Evolutionary conservation across 371 early-diverging fungal genomes (phyloP).

Genomic region (Lichtheimia ornata): DNA sequence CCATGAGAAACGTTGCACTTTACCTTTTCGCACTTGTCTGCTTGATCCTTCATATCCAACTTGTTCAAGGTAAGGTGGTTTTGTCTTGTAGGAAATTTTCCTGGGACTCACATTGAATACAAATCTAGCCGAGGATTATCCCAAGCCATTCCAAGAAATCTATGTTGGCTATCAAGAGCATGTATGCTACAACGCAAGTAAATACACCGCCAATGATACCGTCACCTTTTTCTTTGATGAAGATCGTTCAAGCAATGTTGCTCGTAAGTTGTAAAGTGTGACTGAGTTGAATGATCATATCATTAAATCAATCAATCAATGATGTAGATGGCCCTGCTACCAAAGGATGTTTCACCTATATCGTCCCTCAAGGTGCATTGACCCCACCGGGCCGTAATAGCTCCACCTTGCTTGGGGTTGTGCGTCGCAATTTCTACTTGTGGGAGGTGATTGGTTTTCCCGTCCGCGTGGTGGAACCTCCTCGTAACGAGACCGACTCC

Average conservation of each 20-base stretch:
- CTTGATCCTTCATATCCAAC: not conserved
- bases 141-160: conserved; percentile 2
- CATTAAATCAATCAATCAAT: not conserved
- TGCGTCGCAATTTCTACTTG: conserved; percentile 15
- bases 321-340: conserved; percentile 17
- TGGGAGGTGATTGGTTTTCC: conserved; percentile 13
- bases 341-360: conserved; percentile 21
- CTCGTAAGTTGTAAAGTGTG: conserved; percentile 10
- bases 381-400: conserved; percentile 10
- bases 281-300: no score
- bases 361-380: conserved; percentile 15
- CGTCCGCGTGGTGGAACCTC: conserved; percentile 13
- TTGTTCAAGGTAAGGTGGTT: not conserved
- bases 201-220: conserved; percentile 20
- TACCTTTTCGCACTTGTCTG: not conserved
- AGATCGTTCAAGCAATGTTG: conserved; percentile 19
- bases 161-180: conserved; percentile 16
- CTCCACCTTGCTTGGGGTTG: conserved; percentile 17
- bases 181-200: conserved; percentile 10
- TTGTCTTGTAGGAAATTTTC: not conserved
- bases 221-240: conserved; percentile 25
- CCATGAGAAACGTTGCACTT: not conserved
- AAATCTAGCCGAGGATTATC: not conserved
- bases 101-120: not conserved
- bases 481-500: conserved; percentile 5